These are phyloP conservation scores for Trichoderma aggressivum DNA, from an alignment of 2,329 filamentous ascomycete genomes.

Conservation along the genomic window DNA sequence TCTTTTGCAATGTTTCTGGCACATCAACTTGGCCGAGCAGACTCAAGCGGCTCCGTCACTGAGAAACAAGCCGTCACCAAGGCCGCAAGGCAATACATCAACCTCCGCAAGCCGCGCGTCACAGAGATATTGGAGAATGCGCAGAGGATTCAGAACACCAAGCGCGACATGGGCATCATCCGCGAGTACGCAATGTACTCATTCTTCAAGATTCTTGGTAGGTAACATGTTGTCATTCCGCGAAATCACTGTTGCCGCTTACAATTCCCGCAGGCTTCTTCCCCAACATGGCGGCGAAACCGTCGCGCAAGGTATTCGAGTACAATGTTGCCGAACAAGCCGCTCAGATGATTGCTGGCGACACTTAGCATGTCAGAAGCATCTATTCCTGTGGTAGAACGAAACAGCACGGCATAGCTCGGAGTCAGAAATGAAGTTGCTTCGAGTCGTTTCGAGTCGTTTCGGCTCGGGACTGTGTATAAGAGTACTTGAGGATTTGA, in stretches of 20 bases:
- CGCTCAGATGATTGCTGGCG: background rate
- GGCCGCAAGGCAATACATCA: constrained; percentile 24
- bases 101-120: constrained; percentile 22
- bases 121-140: constrained; percentile 21
- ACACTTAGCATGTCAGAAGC: background rate
- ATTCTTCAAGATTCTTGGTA: constrained; percentile 22
- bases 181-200: constrained; percentile 24
- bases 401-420: background rate
- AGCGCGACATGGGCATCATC: constrained; percentile 22
- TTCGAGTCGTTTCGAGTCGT: background rate
- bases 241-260: background rate
- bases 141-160: constrained; percentile 18
- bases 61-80: constrained; percentile 19
- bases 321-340: constrained; percentile 23
- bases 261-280: constrained; percentile 19
- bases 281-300: constrained; percentile 15
- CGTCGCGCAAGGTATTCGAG: constrained; percentile 4
- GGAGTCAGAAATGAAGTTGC: too few species aligned
- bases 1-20: constrained; percentile 21
- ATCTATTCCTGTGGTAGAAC: rapidly evolving
- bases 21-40: constrained; percentile 16
- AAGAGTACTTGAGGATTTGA: background rate
- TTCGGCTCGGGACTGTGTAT: background rate
- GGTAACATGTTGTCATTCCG: background rate
- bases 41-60: background rate